A percentile compares a stretch with the other conserved stretches of the same genome.
These are phyloP conservation scores for Marchantia paleacea DNA, from an alignment of 225 moss, liverwort and hornwort genomes.

Conservation along the genomic window DNA sequence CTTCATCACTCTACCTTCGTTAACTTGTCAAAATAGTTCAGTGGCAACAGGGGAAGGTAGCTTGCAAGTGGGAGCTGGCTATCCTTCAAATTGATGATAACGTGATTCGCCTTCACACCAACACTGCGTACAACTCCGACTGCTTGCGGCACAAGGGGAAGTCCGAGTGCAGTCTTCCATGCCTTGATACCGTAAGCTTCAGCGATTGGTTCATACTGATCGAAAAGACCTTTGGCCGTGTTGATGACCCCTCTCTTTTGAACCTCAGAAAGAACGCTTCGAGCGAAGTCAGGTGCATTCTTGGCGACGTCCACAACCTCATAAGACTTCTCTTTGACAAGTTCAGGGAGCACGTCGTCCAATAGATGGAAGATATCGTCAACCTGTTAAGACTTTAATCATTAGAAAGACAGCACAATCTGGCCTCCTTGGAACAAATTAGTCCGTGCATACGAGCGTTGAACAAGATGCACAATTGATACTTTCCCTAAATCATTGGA, in stretches of 20 bases:
- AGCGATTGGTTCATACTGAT: slow-evolving; percentile 47
- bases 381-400: slow-evolving; percentile 20
- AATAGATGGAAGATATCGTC: slow-evolving; percentile 27
- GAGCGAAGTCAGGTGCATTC: slow-evolving; percentile 17
- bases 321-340: slow-evolving; percentile 24
- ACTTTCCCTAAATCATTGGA: not conserved
- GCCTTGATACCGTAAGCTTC: slow-evolving; percentile 31
- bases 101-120: slow-evolving; percentile 32
- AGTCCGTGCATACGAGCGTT: too few relatives aligned
- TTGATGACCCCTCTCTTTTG: slow-evolving; percentile 31
- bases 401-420: not conserved
- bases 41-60: slow-evolving; percentile 41
- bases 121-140: slow-evolving; percentile 21
- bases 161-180: slow-evolving; percentile 38
- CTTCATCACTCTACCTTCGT: slow-evolving; percentile 7
- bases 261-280: slow-evolving; percentile 25
- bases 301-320: slow-evolving; percentile 28
- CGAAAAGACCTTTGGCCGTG: slow-evolving; percentile 36
- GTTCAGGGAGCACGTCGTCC: slow-evolving; percentile 24
- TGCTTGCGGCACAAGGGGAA: slow-evolving; percentile 41
- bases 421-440: not conserved
- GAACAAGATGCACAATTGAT: too few relatives aligned
- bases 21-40: slow-evolving; percentile 39
- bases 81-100: slow-evolving; percentile 27
- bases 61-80: slow-evolving; percentile 34